phyloP scores from a whole-genome alignment of 1,139 yeast species.

The Debaryomyces psychrophilus region DNA sequence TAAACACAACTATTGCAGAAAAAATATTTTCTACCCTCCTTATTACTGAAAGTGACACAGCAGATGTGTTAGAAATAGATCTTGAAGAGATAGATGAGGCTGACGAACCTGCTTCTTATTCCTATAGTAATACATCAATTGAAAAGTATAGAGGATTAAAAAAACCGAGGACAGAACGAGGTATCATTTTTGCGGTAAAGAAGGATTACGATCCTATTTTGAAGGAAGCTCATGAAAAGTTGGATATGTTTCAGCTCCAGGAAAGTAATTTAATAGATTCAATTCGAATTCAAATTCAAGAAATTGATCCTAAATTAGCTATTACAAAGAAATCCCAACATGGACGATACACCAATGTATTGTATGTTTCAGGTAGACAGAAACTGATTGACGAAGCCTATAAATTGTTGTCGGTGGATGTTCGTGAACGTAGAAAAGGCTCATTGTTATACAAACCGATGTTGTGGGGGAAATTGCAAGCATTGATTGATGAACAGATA shows the following conservation, averaged over 20 bases:
- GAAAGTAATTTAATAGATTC: constrained; percentile 27
- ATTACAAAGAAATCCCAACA: constrained; percentile 33
- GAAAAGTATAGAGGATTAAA: constrained; percentile 23
- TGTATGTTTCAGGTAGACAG: constrained; percentile 37
- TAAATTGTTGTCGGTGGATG: constrained; percentile 20
- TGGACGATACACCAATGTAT: constrained; percentile 36
- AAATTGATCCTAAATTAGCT: constrained; percentile 34
- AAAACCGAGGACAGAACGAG: constrained; percentile 9
- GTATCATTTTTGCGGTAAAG: constrained; percentile 29
- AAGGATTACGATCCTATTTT: constrained; percentile 34
- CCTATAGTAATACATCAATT: constrained; percentile 23
- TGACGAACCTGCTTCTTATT: constrained; percentile 15
- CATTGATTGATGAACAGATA: constrained; percentile 26
- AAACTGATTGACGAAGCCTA: constrained; percentile 28
- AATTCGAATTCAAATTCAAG: constrained; percentile 24
- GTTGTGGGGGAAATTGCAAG: constrained; percentile 38
- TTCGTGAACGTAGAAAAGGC: constrained; percentile 34
- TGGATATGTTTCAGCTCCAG: constrained; percentile 29
- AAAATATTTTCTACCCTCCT: constrained; percentile 33
- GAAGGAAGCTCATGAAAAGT: constrained; percentile 32
- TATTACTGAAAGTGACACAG: constrained; percentile 16
- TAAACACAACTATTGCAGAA: constrained; percentile 33
- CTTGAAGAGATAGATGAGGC: constrained; percentile 11
- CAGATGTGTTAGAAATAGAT: constrained; percentile 1
- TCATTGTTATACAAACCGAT: constrained; percentile 35